These are phyloP conservation scores for Xylariales sp. DNA, from an alignment of 2,329 filamentous ascomycete species.

Conservation along the genomic window DNA sequence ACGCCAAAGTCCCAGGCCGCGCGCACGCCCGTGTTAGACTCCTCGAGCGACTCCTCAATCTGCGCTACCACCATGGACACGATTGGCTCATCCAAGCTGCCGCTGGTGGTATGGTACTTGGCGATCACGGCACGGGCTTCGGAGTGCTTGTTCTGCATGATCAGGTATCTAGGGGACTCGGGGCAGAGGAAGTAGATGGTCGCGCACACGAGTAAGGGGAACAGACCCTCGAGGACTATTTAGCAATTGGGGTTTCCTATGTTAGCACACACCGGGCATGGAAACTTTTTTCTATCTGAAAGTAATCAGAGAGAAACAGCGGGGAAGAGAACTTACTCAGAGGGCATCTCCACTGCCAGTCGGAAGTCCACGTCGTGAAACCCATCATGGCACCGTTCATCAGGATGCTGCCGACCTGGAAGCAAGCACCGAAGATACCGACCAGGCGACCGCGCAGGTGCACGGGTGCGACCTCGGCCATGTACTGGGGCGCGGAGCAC, in stretches of 20 bases:
- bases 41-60: conserved; percentile 39
- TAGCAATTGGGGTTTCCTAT: neutral
- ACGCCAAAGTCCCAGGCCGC: conserved; percentile 40
- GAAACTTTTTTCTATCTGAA: too few species aligned
- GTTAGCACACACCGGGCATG: too few species aligned
- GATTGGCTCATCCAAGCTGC: conserved; percentile 33
- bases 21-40: conserved; percentile 27
- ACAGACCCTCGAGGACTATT: conserved; percentile 30
- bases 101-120: conserved; percentile 34
- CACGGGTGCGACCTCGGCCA: conserved; percentile 21
- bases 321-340: conserved; percentile 14
- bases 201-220: conserved; percentile 31
- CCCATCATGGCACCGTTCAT: conserved; percentile 39
- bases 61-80: conserved; percentile 35
- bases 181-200: conserved; percentile 31
- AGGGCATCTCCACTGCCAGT: conserved; percentile 32
- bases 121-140: conserved; percentile 5
- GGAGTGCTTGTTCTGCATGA: conserved; percentile 4
- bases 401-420: conserved; percentile 36
- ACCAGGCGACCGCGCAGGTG: conserved; percentile 37
- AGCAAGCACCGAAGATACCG: conserved; percentile 42
- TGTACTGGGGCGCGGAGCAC: conserved; percentile 22
- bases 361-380: conserved; percentile 28
- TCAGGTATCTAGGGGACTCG: conserved; percentile 6
- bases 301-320: too few species aligned